phyloP scores from a whole-genome alignment of 2,329 filamentous ascomycete species.

The Aspergillus sp. region DNA sequence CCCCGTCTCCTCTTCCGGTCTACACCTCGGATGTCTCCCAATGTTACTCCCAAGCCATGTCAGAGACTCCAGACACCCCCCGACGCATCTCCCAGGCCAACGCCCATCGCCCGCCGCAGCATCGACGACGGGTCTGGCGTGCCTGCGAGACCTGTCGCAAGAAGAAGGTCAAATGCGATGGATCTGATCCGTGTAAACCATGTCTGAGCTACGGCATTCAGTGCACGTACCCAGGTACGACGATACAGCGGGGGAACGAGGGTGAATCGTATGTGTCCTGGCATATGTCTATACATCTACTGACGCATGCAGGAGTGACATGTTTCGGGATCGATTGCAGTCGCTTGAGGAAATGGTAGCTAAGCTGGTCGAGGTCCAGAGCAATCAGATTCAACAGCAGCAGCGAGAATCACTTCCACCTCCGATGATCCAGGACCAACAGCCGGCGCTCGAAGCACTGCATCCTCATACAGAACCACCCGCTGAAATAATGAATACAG shows the following conservation, averaged over 20 bases:
- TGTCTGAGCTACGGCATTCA: background rate
- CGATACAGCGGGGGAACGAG: background rate
- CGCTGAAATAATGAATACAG: background rate
- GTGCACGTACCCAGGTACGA: background rate
- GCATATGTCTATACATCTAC: background rate
- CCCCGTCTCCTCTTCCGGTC: too few relatives aligned
- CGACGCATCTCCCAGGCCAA: background rate
- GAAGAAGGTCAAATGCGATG: constrained; percentile 1
- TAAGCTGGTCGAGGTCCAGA: background rate
- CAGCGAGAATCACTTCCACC: background rate
- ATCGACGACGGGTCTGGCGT: background rate
- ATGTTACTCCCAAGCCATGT: too few relatives aligned
- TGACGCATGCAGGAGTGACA: background rate
- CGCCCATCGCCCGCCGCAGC: background rate
- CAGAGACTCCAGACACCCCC: too few relatives aligned
- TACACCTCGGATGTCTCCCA: too few relatives aligned
- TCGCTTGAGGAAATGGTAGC: background rate
- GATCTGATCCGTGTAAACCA: background rate
- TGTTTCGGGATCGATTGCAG: background rate
- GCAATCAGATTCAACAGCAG: background rate
- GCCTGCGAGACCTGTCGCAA: background rate
- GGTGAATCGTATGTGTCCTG: background rate
- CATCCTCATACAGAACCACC: background rate
- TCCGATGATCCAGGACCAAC: background rate
- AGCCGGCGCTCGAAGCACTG: background rate